Percentiles rank a stretch among this genome's conserved stretches.
Conservation (phyloP, 228 moss, liverwort and hornwort genomes). For the Sphagnum magellanicum region DNA sequence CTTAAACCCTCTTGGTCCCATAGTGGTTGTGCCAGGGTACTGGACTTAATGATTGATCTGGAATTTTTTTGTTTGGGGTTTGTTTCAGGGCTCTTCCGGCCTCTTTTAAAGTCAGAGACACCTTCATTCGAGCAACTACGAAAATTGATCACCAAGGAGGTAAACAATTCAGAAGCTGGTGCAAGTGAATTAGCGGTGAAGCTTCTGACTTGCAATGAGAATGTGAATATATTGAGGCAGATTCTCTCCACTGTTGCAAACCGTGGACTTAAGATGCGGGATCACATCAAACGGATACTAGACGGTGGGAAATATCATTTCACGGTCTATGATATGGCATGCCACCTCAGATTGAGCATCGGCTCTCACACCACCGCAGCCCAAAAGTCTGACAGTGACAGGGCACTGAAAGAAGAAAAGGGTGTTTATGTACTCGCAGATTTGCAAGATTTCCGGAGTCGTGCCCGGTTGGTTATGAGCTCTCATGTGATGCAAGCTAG, state of each 20-base stretch:
- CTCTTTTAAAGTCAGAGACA: slow-evolving; percentile 27
- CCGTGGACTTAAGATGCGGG: slow-evolving; percentile 55
- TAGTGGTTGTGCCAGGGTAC: too few species aligned
- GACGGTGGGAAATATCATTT: slow-evolving; percentile 42
- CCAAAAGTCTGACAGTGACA: background rate
- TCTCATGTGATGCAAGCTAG: slow-evolving; percentile 45
- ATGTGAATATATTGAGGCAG: slow-evolving; percentile 36
- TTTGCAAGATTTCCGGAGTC: slow-evolving; percentile 51
- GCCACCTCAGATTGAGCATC: slow-evolving; percentile 28
- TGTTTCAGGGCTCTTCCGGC: slow-evolving; percentile 40
- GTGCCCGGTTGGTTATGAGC: slow-evolving; percentile 48
- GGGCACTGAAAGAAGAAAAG: slow-evolving; percentile 17
- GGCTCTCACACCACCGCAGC: slow-evolving; percentile 16
- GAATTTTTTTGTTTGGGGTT: background rate
- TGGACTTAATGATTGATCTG: too few species aligned
- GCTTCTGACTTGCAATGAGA: slow-evolving; percentile 40
- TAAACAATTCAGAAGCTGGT: slow-evolving; percentile 18
- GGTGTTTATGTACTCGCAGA: slow-evolving; percentile 37
- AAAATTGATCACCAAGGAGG: slow-evolving; percentile 22
- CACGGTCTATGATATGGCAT: slow-evolving; percentile 14
- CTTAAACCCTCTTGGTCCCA: too few species aligned
- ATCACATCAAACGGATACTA: slow-evolving; percentile 55
- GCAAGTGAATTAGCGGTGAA: slow-evolving; percentile 46
- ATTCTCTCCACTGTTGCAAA: slow-evolving; percentile 56
- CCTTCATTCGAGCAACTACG: slow-evolving; percentile 38